phyloP scores from a whole-genome alignment of 768 basidiomycete genomes.

The Agaricus blazei region DNA sequence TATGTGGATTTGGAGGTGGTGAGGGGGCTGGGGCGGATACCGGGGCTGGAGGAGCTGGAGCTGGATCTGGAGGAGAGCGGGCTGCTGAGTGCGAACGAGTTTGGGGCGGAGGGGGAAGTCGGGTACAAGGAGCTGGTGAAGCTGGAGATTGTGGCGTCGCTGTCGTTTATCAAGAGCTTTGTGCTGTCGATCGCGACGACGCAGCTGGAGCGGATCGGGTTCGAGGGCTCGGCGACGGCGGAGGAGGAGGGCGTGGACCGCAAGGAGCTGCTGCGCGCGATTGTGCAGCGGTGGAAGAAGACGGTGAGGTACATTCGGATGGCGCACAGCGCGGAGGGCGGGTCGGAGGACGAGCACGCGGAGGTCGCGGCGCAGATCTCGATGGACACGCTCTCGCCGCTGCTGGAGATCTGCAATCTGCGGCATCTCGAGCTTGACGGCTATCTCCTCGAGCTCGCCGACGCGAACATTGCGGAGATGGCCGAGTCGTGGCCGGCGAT shows the following conservation, averaged over 20 bases:
- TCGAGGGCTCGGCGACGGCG: conserved; percentile 2
- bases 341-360: conserved; percentile 13
- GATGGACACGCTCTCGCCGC: conserved; percentile 15
- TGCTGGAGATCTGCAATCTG: conserved; percentile 18
- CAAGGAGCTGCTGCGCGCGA: conserved; percentile 16
- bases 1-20: conserved; percentile 18
- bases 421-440: conserved; percentile 22
- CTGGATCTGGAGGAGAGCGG: conserved; percentile 20
- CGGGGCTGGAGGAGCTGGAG: conserved; percentile 19
- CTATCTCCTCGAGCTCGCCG: conserved; percentile 20
- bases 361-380: background rate
- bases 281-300: conserved; percentile 18
- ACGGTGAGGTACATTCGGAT: conserved; percentile 20
- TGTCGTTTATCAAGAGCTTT: conserved; percentile 19
- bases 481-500: conserved; percentile 23
- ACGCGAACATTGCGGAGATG: conserved; percentile 19
- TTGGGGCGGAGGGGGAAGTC: conserved; percentile 16
- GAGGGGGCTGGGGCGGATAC: conserved; percentile 19
- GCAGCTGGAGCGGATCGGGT: conserved; percentile 16
- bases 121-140: conserved; percentile 21
- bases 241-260: conserved; percentile 13
- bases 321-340: conserved; percentile 15
- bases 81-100: conserved; percentile 6
- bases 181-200: conserved; percentile 18
- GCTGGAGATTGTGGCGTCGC: conserved; percentile 21